Evolutionary conservation across 208 protist species (phyloP).

Genomic region (Endotrypanum monterogeii): DNA sequence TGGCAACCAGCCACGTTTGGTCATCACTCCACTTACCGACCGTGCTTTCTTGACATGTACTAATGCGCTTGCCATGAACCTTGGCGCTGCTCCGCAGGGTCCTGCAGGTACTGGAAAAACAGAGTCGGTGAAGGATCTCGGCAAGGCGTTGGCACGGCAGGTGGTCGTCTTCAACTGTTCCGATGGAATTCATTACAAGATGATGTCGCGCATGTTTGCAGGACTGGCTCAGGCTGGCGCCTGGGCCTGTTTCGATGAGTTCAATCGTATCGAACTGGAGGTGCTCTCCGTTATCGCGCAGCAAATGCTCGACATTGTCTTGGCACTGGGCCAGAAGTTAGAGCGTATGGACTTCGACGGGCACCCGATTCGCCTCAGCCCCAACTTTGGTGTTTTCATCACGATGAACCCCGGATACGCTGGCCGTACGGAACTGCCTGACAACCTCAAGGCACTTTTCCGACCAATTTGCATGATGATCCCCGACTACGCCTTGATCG

Average conservation of each 20-base stretch:
- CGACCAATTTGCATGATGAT: constrained; percentile 98
- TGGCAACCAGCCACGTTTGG: constrained; percentile 94
- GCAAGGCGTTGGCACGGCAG: constrained; percentile 90
- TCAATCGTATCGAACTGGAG: constrained; percentile 97
- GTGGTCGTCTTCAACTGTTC: constrained; percentile 97
- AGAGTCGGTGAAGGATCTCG: constrained; percentile 96
- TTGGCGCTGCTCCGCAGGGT: constrained; percentile 94
- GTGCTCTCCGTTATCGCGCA: constrained; percentile 97
- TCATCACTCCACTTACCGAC: constrained; percentile 98
- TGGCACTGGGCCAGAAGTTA: constrained; percentile 83
- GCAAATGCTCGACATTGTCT: constrained; percentile 96
- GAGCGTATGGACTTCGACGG: constrained; percentile 94
- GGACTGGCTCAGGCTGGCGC: constrained; percentile 94
- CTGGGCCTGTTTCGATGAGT: constrained; percentile 98
- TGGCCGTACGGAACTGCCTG: constrained; percentile 96
- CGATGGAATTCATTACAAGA: constrained; percentile 97
- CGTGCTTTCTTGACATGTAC: constrained; percentile 94
- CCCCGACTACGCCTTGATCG: constrained; percentile 97
- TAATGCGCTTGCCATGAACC: constrained; percentile 93
- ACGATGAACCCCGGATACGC: constrained; percentile 99
- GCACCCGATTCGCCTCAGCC: constrained; percentile 89
- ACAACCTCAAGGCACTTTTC: constrained; percentile 98
- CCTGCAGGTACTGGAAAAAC: constrained; percentile 98
- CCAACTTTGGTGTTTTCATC: constrained; percentile 96
- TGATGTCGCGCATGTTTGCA: constrained; percentile 96